Conservation (phyloP, 2,329 filamentous ascomycete species). For the Pseudogymnoascus sp. region DNA sequence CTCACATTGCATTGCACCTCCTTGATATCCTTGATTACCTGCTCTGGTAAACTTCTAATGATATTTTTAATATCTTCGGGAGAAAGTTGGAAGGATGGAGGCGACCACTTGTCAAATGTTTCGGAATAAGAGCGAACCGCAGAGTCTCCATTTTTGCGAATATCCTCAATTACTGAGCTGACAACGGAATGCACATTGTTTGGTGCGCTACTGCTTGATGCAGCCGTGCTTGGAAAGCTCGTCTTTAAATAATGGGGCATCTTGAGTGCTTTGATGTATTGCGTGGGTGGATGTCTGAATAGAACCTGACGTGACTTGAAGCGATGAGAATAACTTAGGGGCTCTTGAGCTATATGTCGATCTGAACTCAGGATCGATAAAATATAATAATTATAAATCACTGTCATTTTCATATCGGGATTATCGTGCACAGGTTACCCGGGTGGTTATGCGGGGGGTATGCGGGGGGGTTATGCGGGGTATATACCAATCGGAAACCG, state of each 20-base stretch:
- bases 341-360: background rate
- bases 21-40: slow-evolving; percentile 45
- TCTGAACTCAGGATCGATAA: background rate
- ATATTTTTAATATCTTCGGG: slow-evolving; percentile 34
- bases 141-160: slow-evolving; percentile 37
- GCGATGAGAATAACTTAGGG: background rate
- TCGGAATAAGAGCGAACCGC: slow-evolving; percentile 42
- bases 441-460: background rate
- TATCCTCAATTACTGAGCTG: slow-evolving; percentile 38
- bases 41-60: slow-evolving; percentile 36
- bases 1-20: slow-evolving; percentile 41
- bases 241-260: background rate
- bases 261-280: background rate
- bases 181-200: slow-evolving; percentile 34
- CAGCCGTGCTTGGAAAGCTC: background rate
- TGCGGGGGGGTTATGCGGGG: background rate
- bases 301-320: background rate
- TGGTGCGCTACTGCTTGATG: background rate
- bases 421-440: background rate
- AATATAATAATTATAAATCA: background rate
- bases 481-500: background rate
- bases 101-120: slow-evolving; percentile 46
- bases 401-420: background rate
- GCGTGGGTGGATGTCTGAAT: background rate
- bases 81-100: slow-evolving; percentile 39